Evolutionary conservation across 2,329 filamentous ascomycete genomes (phyloP).

Genomic region (Colletotrichum sp.): DNA sequence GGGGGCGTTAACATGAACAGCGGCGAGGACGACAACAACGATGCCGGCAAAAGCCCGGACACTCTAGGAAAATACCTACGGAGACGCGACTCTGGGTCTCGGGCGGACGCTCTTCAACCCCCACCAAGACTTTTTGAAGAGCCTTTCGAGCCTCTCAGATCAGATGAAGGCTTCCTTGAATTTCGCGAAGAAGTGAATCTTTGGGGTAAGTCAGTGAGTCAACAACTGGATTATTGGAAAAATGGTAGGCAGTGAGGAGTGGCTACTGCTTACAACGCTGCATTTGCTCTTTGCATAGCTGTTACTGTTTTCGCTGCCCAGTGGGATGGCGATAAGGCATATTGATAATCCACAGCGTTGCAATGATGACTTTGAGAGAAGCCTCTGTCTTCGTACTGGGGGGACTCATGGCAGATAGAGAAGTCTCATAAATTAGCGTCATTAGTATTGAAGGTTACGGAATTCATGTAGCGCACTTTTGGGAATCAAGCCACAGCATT

Average conservation of each 20-base stretch:
- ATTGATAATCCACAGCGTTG: background rate
- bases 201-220: too few relatives aligned
- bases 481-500: background rate
- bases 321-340: background rate
- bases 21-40: background rate
- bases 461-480: background rate
- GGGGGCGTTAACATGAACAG: background rate
- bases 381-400: background rate
- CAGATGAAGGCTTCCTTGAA: background rate
- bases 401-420: background rate
- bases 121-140: too few relatives aligned
- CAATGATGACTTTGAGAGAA: background rate
- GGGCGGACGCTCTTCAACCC: too few relatives aligned
- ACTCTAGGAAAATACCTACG: background rate
- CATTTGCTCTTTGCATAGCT: background rate
- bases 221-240: background rate
- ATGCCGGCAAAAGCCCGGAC: background rate
- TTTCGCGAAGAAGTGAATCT: rapidly evolving
- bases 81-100: too few relatives aligned
- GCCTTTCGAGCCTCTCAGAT: too few relatives aligned
- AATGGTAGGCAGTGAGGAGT: background rate
- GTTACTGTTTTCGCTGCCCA: background rate
- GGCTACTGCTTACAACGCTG: background rate
- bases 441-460: background rate
- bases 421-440: background rate